Percentiles rank a stretch among this genome's conserved stretches.
Conservation (phyloP, 2,329 filamentous ascomycete genomes). For the Alternaria triticina region DNA sequence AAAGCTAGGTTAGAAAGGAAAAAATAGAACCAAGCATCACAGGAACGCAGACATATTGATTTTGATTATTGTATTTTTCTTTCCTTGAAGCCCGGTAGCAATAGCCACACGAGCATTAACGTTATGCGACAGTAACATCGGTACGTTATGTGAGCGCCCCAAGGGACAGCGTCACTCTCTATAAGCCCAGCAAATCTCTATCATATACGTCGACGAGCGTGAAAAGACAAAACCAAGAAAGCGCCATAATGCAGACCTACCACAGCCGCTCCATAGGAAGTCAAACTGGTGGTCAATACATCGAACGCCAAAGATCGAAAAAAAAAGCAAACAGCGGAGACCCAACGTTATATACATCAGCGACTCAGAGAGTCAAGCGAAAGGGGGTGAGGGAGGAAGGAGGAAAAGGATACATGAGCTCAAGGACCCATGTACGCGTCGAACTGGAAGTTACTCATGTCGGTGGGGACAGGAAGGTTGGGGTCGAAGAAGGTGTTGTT, state of each 20-base stretch:
- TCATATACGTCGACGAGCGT: neutral
- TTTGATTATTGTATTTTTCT: neutral
- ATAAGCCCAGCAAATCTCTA: neutral
- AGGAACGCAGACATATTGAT: neutral
- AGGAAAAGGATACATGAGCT: constrained; percentile 4
- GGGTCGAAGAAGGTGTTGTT: constrained; percentile 27
- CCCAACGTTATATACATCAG: constrained; percentile 18
- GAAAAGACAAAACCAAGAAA: neutral
- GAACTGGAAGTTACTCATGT: constrained; percentile 35
- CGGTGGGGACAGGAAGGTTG: constrained; percentile 12
- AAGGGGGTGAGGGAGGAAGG: neutral
- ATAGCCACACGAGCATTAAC: neutral
- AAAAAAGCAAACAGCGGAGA: neutral
- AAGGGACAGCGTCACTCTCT: neutral
- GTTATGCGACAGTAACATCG: neutral
- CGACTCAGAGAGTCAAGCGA: neutral
- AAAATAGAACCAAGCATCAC: neutral
- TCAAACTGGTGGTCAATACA: constrained; percentile 32
- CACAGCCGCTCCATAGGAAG: constrained; percentile 22
- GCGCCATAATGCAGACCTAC: constrained; percentile 31
- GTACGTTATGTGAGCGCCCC: neutral
- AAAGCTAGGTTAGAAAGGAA: too few relatives aligned
- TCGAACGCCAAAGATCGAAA: constrained; percentile 12
- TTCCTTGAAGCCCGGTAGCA: neutral
- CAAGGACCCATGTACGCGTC: constrained; percentile 31